Conservation (phyloP, 1,284 basidiomycete genomes). For the Fistulina hepatica region DNA sequence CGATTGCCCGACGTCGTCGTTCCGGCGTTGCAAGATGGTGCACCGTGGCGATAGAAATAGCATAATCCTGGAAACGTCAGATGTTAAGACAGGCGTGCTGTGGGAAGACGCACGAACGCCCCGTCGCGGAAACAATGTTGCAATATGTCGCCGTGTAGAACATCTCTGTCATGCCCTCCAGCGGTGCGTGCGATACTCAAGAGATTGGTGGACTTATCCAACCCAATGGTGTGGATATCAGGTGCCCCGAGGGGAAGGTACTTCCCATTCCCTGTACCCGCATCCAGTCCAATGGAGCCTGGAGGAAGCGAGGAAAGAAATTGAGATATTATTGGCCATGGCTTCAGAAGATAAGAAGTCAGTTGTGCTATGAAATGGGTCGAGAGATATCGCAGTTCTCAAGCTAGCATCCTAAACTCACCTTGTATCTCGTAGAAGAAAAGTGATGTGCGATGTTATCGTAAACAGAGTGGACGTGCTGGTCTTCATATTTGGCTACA, state of each 20-base stretch:
- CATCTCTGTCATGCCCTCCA: conserved; percentile 47
- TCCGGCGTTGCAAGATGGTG: conserved; percentile 80
- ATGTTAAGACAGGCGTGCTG: conserved; percentile 1
- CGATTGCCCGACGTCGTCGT: conserved; percentile 61
- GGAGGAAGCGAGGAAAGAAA: conserved; percentile 71
- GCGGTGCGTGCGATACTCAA: conserved; percentile 63
- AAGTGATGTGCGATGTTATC: conserved; percentile 89
- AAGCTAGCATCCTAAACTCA: conserved; percentile 22
- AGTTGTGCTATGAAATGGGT: conserved; percentile 1
- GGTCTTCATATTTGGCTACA: conserved; percentile 68
- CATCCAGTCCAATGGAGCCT: conserved; percentile 83
- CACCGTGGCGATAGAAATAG: conserved; percentile 91
- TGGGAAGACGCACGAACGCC: conserved; percentile 55
- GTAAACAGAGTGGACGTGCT: conserved; percentile 79
- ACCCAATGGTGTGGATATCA: conserved; percentile 65
- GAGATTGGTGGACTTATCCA: conserved; percentile 74
- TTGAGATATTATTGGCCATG: conserved; percentile 86
- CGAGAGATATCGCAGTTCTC: conserved; percentile 3
- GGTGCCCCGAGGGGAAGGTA: conserved; percentile 60
- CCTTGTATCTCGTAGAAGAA: conserved; percentile 90
- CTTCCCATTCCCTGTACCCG: conserved; percentile 97
- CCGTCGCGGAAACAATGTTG: conserved; percentile 60
- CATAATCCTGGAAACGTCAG: conserved; percentile 61
- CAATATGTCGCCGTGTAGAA: conserved; percentile 65
- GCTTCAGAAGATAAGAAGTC: conserved; percentile 33